Evolutionary conservation across 176 grass and related monocot genomes (phyloP).

Genomic region (Elaeis guineensis): DNA sequence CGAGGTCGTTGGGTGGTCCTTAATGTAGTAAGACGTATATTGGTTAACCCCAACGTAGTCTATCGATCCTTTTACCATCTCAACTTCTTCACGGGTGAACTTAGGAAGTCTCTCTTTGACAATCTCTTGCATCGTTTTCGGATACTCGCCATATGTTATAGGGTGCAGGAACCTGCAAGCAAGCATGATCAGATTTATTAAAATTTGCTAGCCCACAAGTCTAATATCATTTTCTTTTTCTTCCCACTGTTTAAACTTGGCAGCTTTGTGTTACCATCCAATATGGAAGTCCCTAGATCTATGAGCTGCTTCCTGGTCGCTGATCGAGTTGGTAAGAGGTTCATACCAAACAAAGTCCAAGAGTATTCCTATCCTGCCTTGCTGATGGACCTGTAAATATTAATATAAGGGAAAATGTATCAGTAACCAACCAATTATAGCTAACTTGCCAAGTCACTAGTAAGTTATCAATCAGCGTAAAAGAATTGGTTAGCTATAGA

Average conservation of each 20-base stretch:
- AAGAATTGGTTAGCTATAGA: no score
- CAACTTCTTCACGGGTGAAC: conserved; percentile 31
- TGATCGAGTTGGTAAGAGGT: conserved; percentile 47
- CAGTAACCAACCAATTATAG: no score
- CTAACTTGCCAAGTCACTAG: no score
- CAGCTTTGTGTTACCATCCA: conserved; percentile 52
- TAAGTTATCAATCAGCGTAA: neutral
- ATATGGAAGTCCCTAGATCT: conserved; percentile 86
- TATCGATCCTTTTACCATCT: conserved; percentile 45
- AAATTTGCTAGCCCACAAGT: no score
- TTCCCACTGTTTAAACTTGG: neutral
- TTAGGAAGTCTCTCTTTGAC: conserved; percentile 57
- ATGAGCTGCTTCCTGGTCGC: conserved; percentile 63
- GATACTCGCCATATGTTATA: conserved; percentile 47
- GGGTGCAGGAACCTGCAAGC: conserved; percentile 50
- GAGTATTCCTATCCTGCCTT: conserved; percentile 44
- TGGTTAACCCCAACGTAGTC: conserved; percentile 53
- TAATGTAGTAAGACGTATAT: conserved; percentile 53
- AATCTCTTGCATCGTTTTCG: conserved; percentile 38
- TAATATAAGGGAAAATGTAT: neutral
- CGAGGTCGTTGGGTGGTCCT: conserved; percentile 10
- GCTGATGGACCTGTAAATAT: conserved; percentile 24
- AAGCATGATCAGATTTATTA: conserved; percentile 3
- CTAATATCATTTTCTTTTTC: neutral
- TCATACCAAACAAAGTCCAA: conserved; percentile 73